Conservation (phyloP, 257 asterid species). For the Salvia rosmarinus region DNA sequence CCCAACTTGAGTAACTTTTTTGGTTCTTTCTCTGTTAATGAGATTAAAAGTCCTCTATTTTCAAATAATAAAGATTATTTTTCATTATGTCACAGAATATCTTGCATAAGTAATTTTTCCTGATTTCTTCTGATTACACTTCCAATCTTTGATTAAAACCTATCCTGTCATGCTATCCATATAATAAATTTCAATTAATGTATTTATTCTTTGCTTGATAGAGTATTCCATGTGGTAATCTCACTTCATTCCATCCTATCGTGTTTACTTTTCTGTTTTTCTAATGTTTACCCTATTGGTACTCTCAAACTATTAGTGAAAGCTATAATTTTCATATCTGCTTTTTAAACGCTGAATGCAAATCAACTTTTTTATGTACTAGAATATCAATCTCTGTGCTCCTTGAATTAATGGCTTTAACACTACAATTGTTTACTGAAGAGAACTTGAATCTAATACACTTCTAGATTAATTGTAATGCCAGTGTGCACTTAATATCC, state of each 20-base stretch:
- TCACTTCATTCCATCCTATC: background rate
- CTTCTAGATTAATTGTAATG: too few relatives aligned
- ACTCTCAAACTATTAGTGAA: background rate
- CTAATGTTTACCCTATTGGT: background rate
- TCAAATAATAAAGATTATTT: background rate
- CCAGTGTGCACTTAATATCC: background rate
- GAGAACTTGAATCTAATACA: background rate
- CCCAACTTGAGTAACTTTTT: constrained; percentile 17
- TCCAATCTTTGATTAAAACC: background rate
- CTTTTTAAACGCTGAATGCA: background rate
- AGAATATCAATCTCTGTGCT: background rate
- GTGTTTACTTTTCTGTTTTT: background rate
- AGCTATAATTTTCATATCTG: background rate
- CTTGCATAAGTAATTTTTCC: constrained; percentile 7
- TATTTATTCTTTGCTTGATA: background rate
- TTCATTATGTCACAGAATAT: constrained; percentile 9
- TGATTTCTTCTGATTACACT: constrained; percentile 18
- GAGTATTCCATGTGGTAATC: background rate
- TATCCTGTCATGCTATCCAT: constrained; percentile 9
- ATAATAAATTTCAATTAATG: background rate
- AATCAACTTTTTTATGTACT: background rate
- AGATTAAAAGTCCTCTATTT: background rate
- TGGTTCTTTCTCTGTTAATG: constrained; percentile 20
- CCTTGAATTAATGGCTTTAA: constrained; percentile 1
- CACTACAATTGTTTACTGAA: background rate